These are phyloP conservation scores for Daldinia eschscholtzii DNA, from an alignment of 2,329 filamentous ascomycete genomes.

Conservation along the genomic window DNA sequence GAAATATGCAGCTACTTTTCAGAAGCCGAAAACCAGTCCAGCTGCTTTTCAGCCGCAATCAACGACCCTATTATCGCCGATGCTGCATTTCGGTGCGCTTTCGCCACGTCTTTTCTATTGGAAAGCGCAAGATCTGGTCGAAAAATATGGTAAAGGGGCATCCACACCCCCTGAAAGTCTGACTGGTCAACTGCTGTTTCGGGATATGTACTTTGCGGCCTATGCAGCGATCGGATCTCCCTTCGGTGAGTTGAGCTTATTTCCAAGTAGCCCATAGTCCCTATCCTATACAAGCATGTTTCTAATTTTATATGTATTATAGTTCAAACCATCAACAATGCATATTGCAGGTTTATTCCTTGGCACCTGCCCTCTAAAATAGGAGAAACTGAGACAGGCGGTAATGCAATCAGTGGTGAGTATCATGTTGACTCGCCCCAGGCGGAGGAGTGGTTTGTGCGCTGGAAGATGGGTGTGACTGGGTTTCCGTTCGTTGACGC, in stretches of 20 bases:
- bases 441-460: conserved; percentile 74
- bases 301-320: conserved; percentile 1
- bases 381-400: conserved; percentile 55
- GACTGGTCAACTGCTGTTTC: conserved; percentile 79
- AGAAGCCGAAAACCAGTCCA: conserved; percentile 81
- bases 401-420: conserved; percentile 65
- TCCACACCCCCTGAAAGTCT: conserved; percentile 76
- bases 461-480: conserved; percentile 77
- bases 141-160: conserved; percentile 66
- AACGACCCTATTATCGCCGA: conserved; percentile 79
- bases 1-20: conserved; percentile 78
- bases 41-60: conserved; percentile 79
- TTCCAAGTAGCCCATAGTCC: neutral
- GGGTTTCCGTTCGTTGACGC: conserved; percentile 87
- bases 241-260: conserved; percentile 59
- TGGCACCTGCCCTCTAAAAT: conserved; percentile 79
- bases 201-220: conserved; percentile 87
- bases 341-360: conserved; percentile 78
- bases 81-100: conserved; percentile 80
- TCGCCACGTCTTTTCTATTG: conserved; percentile 81
- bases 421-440: conserved; percentile 73
- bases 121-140: conserved; percentile 73
- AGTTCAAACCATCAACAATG: conserved; percentile 73
- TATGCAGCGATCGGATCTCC: conserved; percentile 75
- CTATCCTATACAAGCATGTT: neutral